Percentiles rank a stretch among this genome's conserved stretches.
Conservation (phyloP, 805 yeast genomes). For the Ogataea degrootiae region DNA sequence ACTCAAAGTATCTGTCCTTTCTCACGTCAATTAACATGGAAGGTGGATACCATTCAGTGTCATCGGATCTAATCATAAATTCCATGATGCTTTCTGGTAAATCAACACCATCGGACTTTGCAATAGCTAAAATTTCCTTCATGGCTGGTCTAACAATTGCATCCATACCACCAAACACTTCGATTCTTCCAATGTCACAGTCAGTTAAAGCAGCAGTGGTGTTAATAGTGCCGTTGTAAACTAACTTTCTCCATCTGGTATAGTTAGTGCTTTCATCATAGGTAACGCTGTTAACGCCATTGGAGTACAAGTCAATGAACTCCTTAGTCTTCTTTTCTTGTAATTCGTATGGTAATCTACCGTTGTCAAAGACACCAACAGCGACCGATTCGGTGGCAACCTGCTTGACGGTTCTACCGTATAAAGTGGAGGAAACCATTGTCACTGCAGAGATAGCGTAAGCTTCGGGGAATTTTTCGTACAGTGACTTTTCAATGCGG, state of each 20-base stretch:
- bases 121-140: constrained; percentile 40
- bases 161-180: constrained; percentile 26
- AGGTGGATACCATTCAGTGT: constrained; percentile 37
- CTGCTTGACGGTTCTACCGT: constrained; percentile 30
- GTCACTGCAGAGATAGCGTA: constrained; percentile 37
- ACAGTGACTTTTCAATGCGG: constrained; percentile 33
- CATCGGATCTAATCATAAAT: constrained; percentile 37
- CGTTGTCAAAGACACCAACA: constrained; percentile 35
- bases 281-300: constrained; percentile 23
- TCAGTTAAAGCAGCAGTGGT: constrained; percentile 39
- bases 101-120: constrained; percentile 42
- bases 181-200: constrained; percentile 36
- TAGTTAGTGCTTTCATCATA: constrained; percentile 34
- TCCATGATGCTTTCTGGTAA: constrained; percentile 32
- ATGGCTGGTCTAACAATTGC: constrained; percentile 35
- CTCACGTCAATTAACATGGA: constrained; percentile 45
- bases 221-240: constrained; percentile 45
- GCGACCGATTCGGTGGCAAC: constrained; percentile 30
- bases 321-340: constrained; percentile 29
- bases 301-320: constrained; percentile 32
- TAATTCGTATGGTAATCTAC: constrained; percentile 17
- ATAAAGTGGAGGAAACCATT: constrained; percentile 31
- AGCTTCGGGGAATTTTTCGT: constrained; percentile 30
- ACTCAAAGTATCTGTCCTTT: constrained; percentile 38
- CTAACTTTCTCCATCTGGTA: constrained; percentile 42